Base-by-base conservation (phyloP, 768 basidiomycete species). In the Lactarius vividus region DNA sequence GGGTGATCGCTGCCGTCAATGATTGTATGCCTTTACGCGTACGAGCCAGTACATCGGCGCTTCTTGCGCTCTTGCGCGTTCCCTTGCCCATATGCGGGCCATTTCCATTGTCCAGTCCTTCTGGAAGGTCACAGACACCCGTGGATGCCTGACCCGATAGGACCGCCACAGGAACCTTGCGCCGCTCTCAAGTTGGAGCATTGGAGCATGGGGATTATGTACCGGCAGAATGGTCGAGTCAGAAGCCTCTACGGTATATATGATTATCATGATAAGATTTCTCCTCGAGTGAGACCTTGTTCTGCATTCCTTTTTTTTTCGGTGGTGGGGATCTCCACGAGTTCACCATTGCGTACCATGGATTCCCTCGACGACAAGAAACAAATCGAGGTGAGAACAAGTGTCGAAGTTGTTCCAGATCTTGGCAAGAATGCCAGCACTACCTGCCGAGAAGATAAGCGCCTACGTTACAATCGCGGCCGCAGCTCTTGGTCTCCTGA, bases 401-500 rank as follows among this genome's bases (percentile, higher is more conserved):
- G 28, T 46, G 39, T n/a, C 20, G 40, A 49, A 2, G 57, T 46
- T 23, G 59, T 66, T 52, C 67, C 59, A 35, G 67, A 23, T 23
- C 59, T 60, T n/a, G 31, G 31, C 55, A 66, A 60, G 18, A 55
- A 46, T 37, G 31, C 18, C 35, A 44, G 46, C 26, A 54, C 52
- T 40, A 62, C 52, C 33, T n/a, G 55, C 28, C 71, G 82, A 86
- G 71, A 72, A 70, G 18, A 72, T 86, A 59, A 88, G 86, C 67
- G 78, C 79, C 23, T 83, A 83, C 73, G 85, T 88, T 73, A 87
- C 87, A 10, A 88, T 90, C 71, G 75, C 80, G 39, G 84, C 85
- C 35, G 79, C 85, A 23, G 88, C 84, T 3, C 86, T 85, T 72
- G 88, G 87, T 33, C 76, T 89, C 37, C 85, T 89, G 69, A 83